phyloP scores from a whole-genome alignment of 1,284 basidiomycete species.

The Apiotrichum veenhuisii region DNA sequence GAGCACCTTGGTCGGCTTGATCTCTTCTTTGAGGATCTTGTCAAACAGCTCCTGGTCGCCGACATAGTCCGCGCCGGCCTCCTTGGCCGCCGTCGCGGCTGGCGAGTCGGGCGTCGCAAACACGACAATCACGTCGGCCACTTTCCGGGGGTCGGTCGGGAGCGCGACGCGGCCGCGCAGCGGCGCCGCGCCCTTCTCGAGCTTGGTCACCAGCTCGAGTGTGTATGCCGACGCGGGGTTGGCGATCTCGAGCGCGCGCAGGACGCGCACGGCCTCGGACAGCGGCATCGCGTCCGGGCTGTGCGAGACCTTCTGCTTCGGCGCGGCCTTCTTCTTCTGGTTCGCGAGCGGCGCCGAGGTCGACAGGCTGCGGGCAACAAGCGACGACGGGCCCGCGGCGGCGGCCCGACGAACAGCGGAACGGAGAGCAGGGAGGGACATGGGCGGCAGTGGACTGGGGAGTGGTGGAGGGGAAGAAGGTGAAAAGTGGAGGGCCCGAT shows the following conservation, averaged over 20 bases:
- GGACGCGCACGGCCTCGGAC: constrained; percentile 37
- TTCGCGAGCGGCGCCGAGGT: neutral
- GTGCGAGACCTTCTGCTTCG: constrained; percentile 9
- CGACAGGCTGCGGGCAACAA: neutral
- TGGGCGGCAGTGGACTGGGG: neutral
- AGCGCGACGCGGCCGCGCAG: constrained; percentile 73
- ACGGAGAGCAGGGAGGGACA: constrained; percentile 14
- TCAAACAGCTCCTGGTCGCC: constrained; percentile 80
- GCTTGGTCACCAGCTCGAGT: constrained; percentile 71
- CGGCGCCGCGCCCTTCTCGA: constrained; percentile 67
- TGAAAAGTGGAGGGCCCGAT: neutral
- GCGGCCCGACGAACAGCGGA: neutral
- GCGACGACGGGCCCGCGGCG: constrained; percentile 9
- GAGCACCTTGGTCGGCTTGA: constrained; percentile 53
- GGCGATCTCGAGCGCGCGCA: constrained; percentile 66
- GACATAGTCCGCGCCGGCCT: constrained; percentile 77
- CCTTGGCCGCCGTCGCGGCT: constrained; percentile 61
- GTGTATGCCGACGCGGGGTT: constrained; percentile 71
- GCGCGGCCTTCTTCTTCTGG: constrained; percentile 5
- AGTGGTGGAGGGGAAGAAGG: neutral
- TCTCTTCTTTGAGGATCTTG: constrained; percentile 49
- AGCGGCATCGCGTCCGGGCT: constrained; percentile 37
- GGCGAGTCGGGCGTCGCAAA: constrained; percentile 63
- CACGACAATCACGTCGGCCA: constrained; percentile 68
- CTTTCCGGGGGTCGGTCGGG: constrained; percentile 67